Evolutionary conservation across 148 eudicot genomes (phyloP), one percentile per base, ranked within the genome.

Genomic region (Talinum fruticosum): DNA sequence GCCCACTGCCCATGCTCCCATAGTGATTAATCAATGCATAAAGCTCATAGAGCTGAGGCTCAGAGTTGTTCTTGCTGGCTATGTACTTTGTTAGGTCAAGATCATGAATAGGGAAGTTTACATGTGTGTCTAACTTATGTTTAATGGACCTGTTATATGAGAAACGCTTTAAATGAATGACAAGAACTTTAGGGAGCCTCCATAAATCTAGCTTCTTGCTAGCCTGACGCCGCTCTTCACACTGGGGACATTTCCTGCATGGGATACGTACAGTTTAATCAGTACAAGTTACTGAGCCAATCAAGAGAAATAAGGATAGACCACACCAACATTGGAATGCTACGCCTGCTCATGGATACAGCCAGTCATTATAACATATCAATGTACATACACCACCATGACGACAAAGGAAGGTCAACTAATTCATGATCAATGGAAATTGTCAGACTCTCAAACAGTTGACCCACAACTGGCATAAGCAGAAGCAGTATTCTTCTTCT

Each of bases 121-220:
- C 97, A 71, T 81, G 88, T 28, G 97, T 91, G 80, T 96, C 97
- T 36, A 96, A 82, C 90, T 96, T 96, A 84, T 90, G 91, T 88
- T 91, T 93, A 87, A 89, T 86, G 24, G 97, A 93, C 80, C 97
- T 85, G 87, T 95, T 90, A 86, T 87, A 96, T 53, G 97, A 96
- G 82, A 96, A 96, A 74, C 99, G 90, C 84, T 96, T 96, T 24
- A 96, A 83, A 89, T 96, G 99, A 80, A 96, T 90, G 49, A 91
- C 97, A 57, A 93, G 86, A 67, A 96, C 97, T 79, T 96, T 92
- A 24, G 99, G 99, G 59, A 96, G 94, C 89, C 99, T 91, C 99
- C 99, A 96, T 64, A 96, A 87, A 82, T 96, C 99, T n/a, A 96
- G 86, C 86, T 96, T 96, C 89, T 93, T 96, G 83, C 97, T 93